phyloP scores from a whole-genome alignment of 1,284 basidiomycete genomes.

The Cerioporus squamosus region DNA sequence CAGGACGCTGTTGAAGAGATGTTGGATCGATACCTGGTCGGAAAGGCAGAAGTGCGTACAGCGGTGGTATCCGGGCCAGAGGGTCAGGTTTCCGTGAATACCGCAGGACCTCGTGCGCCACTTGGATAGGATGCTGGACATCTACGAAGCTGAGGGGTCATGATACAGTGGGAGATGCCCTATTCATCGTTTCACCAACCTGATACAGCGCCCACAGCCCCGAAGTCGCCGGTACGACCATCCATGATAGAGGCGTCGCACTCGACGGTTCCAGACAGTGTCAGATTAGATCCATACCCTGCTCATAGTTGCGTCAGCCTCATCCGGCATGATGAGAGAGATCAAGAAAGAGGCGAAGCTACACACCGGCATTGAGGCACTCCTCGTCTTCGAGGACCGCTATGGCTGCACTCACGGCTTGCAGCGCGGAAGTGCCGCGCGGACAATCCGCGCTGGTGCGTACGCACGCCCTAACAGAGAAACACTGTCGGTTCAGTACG shows the following conservation, averaged over 20 bases:
- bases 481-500: not conserved
- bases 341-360: not conserved
- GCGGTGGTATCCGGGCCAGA: conserved; percentile 68
- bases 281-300: conserved; percentile 80
- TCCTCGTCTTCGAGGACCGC: conserved; percentile 61
- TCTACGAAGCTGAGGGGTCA: conserved; percentile 40
- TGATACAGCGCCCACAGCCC: conserved; percentile 70
- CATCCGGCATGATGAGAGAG: too few relatives aligned
- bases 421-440: conserved; percentile 35
- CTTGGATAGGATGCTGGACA: conserved; percentile 66
- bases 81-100: conserved; percentile 51
- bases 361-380: conserved; percentile 66
- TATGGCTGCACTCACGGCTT: conserved; percentile 57
- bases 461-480: conserved; percentile 47
- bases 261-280: conserved; percentile 68
- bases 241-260: conserved; percentile 81
- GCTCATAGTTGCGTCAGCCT: not conserved
- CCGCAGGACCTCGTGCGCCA: conserved; percentile 59
- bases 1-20: conserved; percentile 41
- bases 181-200: conserved; percentile 36
- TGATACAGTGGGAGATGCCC: too few relatives aligned
- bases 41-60: conserved; percentile 44
- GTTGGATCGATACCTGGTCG: not conserved
- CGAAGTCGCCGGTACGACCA: conserved; percentile 55
- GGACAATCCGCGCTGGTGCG: conserved; percentile 36